Conservation (phyloP, 225 moss, liverwort and hornwort genomes). For the Lunularia cruciata region DNA sequence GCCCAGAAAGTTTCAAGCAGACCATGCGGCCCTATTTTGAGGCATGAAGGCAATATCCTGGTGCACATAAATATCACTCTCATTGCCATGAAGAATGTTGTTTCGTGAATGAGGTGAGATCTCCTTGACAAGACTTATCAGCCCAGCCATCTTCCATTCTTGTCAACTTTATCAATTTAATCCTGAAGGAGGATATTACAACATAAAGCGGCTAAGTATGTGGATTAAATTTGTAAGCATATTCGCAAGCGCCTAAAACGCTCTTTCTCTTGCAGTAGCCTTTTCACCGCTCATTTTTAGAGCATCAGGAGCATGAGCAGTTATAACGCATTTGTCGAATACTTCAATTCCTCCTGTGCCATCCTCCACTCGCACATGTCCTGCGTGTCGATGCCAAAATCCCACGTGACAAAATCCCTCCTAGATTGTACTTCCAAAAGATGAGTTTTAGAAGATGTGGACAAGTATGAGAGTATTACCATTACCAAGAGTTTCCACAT, state of each 20-base stretch:
- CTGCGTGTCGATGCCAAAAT: constrained; percentile 72
- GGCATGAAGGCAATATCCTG: constrained; percentile 74
- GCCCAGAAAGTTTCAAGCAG: constrained; percentile 93
- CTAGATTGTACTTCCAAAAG: no score
- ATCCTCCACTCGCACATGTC: constrained; percentile 67
- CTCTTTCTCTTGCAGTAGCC: constrained; percentile 63
- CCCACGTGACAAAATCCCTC: no score
- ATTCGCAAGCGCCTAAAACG: constrained; percentile 84
- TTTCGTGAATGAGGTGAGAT: no score
- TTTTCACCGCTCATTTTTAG: constrained; percentile 68
- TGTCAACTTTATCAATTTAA: no score
- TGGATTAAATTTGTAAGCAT: constrained; percentile 53
- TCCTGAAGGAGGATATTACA: no score
- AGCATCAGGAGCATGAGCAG: constrained; percentile 90
- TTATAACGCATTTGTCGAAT: constrained; percentile 81
- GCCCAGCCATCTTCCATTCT: no score
- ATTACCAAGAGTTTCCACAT: constrained; percentile 47
- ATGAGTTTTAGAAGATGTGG: no score
- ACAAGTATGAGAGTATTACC: no score
- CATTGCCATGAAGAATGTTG: no score
- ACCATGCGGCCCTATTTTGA: constrained; percentile 68
- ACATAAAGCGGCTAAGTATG: background rate
- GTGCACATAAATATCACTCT: constrained; percentile 74
- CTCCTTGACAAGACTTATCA: no score
- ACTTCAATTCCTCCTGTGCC: constrained; percentile 57